Conservation (phyloP, 164 flowering plant species). For the Malania oleifera region DNA sequence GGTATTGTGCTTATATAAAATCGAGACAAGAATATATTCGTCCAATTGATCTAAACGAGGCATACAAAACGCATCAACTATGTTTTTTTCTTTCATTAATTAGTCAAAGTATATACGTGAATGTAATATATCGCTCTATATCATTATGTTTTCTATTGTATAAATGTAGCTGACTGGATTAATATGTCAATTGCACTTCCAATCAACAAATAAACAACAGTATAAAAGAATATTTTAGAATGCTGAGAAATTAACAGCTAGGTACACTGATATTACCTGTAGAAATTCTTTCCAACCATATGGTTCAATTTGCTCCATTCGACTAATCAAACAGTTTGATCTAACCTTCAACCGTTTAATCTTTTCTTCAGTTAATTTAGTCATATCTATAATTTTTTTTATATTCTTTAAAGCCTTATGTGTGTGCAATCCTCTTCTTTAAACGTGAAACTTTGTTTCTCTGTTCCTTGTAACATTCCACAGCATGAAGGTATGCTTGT, state of each 20-base stretch:
- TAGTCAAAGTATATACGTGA: neutral
- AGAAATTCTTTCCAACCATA: slow-evolving; percentile 98
- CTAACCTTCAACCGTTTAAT: slow-evolving; percentile 69
- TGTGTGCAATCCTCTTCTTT: slow-evolving; percentile 78
- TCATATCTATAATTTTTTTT: slow-evolving; percentile 61
- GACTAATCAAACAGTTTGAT: slow-evolving; percentile 55
- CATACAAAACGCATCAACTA: too few species aligned
- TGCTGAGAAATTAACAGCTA: neutral
- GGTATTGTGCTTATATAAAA: too few species aligned
- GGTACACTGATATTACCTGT: slow-evolving; percentile 41
- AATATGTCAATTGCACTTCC: too few species aligned
- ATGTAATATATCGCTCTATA: neutral
- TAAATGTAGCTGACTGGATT: neutral
- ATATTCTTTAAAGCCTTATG: slow-evolving; percentile 77
- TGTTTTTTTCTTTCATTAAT: too few species aligned
- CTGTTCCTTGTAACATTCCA: slow-evolving; percentile 65
- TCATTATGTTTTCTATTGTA: neutral
- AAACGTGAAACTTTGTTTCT: slow-evolving; percentile 70
- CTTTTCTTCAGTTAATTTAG: slow-evolving; percentile 67
- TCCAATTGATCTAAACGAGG: too few species aligned
- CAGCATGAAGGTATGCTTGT: slow-evolving; percentile 54
- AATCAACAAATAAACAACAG: too few species aligned
- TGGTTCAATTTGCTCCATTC: slow-evolving; percentile 91
- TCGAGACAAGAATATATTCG: too few species aligned
- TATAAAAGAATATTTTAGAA: too few species aligned